phyloP scores from a whole-genome alignment of 2,329 filamentous ascomycete genomes.

The Pseudogymnoascus sp. region DNA sequence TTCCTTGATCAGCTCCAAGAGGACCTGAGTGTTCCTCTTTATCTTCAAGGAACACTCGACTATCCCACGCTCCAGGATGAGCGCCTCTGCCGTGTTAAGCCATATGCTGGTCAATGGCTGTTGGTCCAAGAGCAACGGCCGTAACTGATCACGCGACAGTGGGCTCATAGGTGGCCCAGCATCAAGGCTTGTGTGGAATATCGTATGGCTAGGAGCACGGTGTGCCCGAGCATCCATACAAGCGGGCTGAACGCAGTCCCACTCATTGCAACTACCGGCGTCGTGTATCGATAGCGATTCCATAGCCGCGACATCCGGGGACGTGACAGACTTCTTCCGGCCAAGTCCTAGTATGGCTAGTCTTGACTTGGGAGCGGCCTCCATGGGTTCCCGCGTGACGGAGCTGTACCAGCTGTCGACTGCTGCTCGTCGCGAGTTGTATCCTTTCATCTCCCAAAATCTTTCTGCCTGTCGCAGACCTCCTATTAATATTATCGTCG shows the following conservation, averaged over 20 bases:
- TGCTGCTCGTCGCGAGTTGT: slow-evolving; percentile 50
- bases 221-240: slow-evolving; percentile 18
- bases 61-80: slow-evolving; percentile 53
- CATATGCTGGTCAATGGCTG: slow-evolving; percentile 54
- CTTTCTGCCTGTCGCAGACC: slow-evolving; percentile 56
- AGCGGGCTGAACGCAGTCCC: slow-evolving; percentile 29
- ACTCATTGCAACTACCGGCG: slow-evolving; percentile 25
- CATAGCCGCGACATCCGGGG: slow-evolving; percentile 1
- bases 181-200: slow-evolving; percentile 53
- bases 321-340: slow-evolving; percentile 46
- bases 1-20: slow-evolving; percentile 58
- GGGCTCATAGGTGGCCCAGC: slow-evolving; percentile 57
- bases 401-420: slow-evolving; percentile 55
- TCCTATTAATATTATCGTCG: slow-evolving; percentile 52
- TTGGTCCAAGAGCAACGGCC: slow-evolving; percentile 46
- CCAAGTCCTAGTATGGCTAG: slow-evolving; percentile 43
- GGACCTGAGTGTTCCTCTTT: slow-evolving; percentile 54
- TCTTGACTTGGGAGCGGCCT: slow-evolving; percentile 41
- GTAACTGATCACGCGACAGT: slow-evolving; percentile 43
- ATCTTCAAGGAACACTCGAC: slow-evolving; percentile 53
- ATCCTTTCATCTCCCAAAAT: slow-evolving; percentile 61
- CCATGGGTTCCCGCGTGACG: slow-evolving; percentile 38
- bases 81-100: slow-evolving; percentile 54
- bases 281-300: slow-evolving; percentile 24
- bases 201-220: slow-evolving; percentile 17